phyloP scores from a whole-genome alignment of 257 asterid genomes.

The Linderniella brevidens region DNA sequence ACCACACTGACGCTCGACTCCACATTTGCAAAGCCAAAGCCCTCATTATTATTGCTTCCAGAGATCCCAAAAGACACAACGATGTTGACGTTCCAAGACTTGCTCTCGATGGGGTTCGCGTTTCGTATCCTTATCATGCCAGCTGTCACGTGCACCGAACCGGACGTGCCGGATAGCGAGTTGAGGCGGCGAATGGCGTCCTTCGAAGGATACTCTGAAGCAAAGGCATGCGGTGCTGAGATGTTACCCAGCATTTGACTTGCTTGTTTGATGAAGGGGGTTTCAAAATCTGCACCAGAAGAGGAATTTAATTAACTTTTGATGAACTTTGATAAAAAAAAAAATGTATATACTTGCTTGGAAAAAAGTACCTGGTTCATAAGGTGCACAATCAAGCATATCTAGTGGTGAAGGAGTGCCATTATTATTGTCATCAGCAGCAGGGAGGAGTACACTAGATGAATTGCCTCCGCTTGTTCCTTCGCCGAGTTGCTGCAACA shows the following conservation, averaged over 20 bases:
- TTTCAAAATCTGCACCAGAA: constrained; percentile 28
- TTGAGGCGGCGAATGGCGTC: constrained; percentile 28
- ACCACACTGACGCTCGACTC: constrained; percentile 38
- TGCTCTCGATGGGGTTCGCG: constrained; percentile 11
- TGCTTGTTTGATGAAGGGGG: constrained; percentile 54
- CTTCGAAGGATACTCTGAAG: constrained; percentile 72
- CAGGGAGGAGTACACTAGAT: constrained; percentile 17
- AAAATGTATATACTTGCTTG: not conserved
- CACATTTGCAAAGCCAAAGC: constrained; percentile 20
- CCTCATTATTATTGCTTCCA: constrained; percentile 19
- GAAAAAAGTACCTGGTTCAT: constrained; percentile 27
- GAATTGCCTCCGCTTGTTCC: constrained; percentile 14
- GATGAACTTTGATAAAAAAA: not conserved
- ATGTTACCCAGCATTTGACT: constrained; percentile 68
- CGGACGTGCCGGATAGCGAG: constrained; percentile 26
- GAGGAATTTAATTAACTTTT: constrained; percentile 1
- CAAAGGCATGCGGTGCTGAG: constrained; percentile 83
- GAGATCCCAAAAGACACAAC: constrained; percentile 51
- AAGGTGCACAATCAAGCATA: constrained; percentile 21
- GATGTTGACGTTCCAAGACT: constrained; percentile 39
- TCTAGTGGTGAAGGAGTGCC: constrained; percentile 26
- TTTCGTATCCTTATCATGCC: constrained; percentile 51
- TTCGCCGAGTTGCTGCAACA: not conserved
- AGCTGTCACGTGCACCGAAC: constrained; percentile 48
- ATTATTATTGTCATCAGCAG: not conserved